phyloP scores from a whole-genome alignment of 805 yeast genomes.

The Starmerella stellata region DNA sequence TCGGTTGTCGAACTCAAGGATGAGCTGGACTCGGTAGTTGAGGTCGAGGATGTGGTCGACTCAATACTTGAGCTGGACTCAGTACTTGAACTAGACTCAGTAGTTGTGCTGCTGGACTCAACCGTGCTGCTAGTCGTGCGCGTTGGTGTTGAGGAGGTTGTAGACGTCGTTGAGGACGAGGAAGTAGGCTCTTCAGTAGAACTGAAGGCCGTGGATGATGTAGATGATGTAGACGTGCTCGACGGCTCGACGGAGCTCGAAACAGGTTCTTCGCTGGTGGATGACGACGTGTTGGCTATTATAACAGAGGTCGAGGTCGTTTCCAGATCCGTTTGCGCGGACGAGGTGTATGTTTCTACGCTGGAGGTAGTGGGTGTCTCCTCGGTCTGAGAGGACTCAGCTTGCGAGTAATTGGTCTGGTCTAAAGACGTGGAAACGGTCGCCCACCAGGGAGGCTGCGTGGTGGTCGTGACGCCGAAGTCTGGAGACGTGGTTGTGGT shows the following conservation, averaged over 20 bases:
- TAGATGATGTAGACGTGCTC: background rate
- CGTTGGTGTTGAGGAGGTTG: background rate
- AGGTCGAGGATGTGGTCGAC: conserved; percentile 1
- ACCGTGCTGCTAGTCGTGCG: background rate
- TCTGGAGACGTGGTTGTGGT: no score
- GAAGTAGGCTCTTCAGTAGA: background rate
- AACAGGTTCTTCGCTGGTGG: background rate
- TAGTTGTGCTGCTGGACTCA: background rate
- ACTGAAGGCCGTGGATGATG: background rate
- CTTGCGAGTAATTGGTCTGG: no score
- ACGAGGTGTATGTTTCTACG: no score
- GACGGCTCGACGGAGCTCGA: background rate
- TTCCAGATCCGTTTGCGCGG: no score
- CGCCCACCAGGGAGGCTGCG: no score
- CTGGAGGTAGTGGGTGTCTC: no score
- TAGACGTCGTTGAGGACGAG: background rate
- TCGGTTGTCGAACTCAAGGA: background rate
- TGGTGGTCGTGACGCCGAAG: no score
- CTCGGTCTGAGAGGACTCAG: no score
- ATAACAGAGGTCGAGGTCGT: no score
- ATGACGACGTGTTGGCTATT: no score
- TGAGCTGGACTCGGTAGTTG: background rate
- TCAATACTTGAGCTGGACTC: background rate
- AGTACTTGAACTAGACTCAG: background rate
- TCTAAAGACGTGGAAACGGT: no score